A percentile compares a stretch with the other conserved stretches of the same genome.
Conservation (phyloP, 192 early-diverging fungal species). For the Linnemannia exigua region DNA sequence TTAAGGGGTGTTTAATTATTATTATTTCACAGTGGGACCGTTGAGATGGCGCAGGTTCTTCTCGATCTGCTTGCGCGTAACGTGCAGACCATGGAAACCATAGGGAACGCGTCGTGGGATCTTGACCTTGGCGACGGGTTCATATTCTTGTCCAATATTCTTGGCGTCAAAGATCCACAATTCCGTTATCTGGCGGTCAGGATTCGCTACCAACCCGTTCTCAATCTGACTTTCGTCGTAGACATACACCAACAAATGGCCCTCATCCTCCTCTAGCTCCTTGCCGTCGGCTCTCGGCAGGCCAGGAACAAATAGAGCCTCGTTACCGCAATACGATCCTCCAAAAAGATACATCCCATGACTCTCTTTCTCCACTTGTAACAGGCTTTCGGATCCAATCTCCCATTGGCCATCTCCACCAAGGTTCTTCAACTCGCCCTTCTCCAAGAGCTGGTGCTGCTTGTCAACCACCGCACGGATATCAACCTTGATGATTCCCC, state of each 20-base stretch:
- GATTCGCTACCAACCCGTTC: slow-evolving; percentile 11
- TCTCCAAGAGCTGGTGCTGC: not conserved
- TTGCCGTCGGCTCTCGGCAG: slow-evolving; percentile 14
- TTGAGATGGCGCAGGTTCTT: slow-evolving; percentile 13
- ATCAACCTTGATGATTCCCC: slow-evolving; percentile 37
- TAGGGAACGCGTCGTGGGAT: slow-evolving; percentile 45
- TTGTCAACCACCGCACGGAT: slow-evolving; percentile 19
- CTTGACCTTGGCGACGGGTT: slow-evolving; percentile 33
- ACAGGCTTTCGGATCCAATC: slow-evolving; percentile 17
- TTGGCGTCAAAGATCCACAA: slow-evolving; percentile 55
- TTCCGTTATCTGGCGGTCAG: slow-evolving; percentile 29
- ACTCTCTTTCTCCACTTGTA: slow-evolving; percentile 8
- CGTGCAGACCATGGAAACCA: slow-evolving; percentile 42
- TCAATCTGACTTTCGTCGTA: slow-evolving; percentile 44
- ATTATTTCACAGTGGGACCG: no score
- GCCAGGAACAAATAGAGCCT: slow-evolving; percentile 38
- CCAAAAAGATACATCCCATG: slow-evolving; percentile 19
- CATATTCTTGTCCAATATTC: slow-evolving; percentile 28
- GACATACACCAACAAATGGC: slow-evolving; percentile 42
- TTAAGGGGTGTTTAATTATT: no score
- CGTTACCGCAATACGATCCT: slow-evolving; percentile 26
- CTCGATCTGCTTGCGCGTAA: slow-evolving; percentile 39
- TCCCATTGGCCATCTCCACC: slow-evolving; percentile 38
- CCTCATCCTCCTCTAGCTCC: slow-evolving; percentile 30
- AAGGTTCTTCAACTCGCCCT: slow-evolving; percentile 6